Evolutionary conservation across 352 stramenopile species (phyloP).

Genomic region (Globisporangium iwayamae): DNA sequence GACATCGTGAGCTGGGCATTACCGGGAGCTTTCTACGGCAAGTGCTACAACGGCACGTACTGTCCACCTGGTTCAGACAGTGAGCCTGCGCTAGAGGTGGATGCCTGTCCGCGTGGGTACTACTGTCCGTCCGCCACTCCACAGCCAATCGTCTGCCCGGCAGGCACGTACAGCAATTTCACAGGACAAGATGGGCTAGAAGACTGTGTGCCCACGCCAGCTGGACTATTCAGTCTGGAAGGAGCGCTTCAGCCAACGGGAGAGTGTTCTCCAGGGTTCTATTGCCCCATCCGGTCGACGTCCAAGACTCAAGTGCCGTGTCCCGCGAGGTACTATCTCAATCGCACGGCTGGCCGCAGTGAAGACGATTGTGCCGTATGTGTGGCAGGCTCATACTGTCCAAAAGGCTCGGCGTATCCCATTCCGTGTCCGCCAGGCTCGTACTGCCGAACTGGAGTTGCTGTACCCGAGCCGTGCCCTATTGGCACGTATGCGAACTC

Average conservation of each 20-base stretch:
- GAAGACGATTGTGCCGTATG: conserved; percentile 78
- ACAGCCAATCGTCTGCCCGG: conserved; percentile 67
- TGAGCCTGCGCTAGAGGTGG: conserved; percentile 61
- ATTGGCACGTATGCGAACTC: conserved; percentile 89
- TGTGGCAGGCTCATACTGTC: conserved; percentile 64
- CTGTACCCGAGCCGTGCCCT: conserved; percentile 77
- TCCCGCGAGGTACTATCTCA: conserved; percentile 73
- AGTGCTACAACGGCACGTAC: conserved; percentile 88
- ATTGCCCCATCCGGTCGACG: conserved; percentile 74
- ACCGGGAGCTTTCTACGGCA: conserved; percentile 57
- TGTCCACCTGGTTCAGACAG: conserved; percentile 63
- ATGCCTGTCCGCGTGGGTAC: conserved; percentile 79
- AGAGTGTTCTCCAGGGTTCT: conserved; percentile 72
- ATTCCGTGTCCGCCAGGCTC: conserved; percentile 72
- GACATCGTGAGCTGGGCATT: conserved; percentile 51
- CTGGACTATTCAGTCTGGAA: conserved; percentile 66
- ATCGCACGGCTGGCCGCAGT: conserved; percentile 46
- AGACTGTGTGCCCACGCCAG: conserved; percentile 71
- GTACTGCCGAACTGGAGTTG: conserved; percentile 85
- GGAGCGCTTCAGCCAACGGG: conserved; percentile 56
- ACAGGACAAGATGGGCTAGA: conserved; percentile 68
- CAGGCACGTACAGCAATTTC: conserved; percentile 83
- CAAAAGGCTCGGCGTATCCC: conserved; percentile 57
- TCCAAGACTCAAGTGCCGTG: conserved; percentile 73
- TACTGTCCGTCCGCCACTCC: conserved; percentile 75